Conservation (phyloP, 768 basidiomycete species). For the Leccinum variicolor region DNA sequence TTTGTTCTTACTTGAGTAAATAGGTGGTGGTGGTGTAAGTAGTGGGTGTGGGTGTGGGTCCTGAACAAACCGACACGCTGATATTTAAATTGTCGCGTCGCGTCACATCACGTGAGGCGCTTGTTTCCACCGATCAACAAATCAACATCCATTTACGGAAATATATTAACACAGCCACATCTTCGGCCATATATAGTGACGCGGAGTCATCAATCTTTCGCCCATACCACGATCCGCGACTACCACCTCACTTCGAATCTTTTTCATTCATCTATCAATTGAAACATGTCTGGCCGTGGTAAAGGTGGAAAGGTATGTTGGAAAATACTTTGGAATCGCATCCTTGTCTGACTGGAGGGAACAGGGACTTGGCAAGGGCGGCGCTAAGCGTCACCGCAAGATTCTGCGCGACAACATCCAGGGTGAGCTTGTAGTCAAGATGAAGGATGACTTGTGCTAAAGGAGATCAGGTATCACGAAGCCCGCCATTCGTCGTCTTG, state of each 20-base stretch:
- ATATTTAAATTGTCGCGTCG: constrained; percentile 27
- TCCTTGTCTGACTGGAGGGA: neutral
- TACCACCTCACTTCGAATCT: constrained; percentile 5
- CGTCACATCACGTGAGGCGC: constrained; percentile 26
- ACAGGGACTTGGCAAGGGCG: constrained; percentile 93
- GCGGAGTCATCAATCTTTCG: neutral
- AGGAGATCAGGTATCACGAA: constrained; percentile 76
- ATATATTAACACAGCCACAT: constrained; percentile 37
- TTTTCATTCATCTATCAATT: constrained; percentile 2
- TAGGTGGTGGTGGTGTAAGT: constrained; percentile 18
- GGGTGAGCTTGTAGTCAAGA: constrained; percentile 35
- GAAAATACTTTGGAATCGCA: neutral
- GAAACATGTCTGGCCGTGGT: constrained; percentile 92
- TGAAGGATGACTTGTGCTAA: neutral
- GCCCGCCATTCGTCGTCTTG: constrained; percentile 93
- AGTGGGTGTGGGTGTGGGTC: neutral
- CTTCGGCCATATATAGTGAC: constrained; percentile 19
- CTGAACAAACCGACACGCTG: neutral
- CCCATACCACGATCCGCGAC: constrained; percentile 5
- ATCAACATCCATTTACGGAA: constrained; percentile 25
- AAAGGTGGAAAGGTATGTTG: constrained; percentile 82
- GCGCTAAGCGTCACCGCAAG: constrained; percentile 94
- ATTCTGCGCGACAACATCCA: constrained; percentile 85
- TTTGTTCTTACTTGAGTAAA: constrained; percentile 33
- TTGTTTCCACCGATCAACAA: constrained; percentile 5